Evolutionary conservation across 202 grass and related monocot species (phyloP), one percentile per base, ranked within the genome.

Genomic region (Carex arenaria): DNA sequence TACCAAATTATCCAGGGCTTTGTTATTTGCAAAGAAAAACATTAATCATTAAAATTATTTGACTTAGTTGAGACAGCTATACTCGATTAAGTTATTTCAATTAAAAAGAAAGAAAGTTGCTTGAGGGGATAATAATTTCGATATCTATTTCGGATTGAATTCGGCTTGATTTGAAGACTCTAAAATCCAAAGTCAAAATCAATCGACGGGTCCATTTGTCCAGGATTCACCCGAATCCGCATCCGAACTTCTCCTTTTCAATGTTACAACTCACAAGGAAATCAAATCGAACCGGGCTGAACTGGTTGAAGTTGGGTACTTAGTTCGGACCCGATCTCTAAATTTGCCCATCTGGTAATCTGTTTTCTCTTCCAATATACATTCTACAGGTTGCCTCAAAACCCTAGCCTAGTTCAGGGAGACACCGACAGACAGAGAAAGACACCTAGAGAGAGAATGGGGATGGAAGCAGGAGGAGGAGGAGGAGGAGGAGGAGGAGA

Each of bases 401-500:
- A 82, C 80, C 80, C 45, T 49, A 49, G 45, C 10, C 80, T 82
- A 69, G 49, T 10, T 19, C 22, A 28, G 23, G 32, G 59, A 34
- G 0, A 63, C 42, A 45, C 38, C 38, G 5, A 45, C 42, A 45
- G 1, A 45, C 42, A 7, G 45, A 22, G 47, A 6, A 28, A 69
- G 7, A 42, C 34, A 36, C 38, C 38, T 22, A 7, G 1, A 70
- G 5, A 10, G 49, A 26, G 28, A 9, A 4, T n/a, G 1, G 7
- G 10, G 26, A 19, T 51, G 15, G 12, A 22, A 52, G 32, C 10
- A 54, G 14, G 34, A 67, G 49, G 81, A 30, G 3, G 82, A 64
- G 7, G 77, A 26, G n/a, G 89, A 89, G 38, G 87, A 72, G 2
- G 85, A n/a, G 3, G 82, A 64, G 7, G 77, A 26, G 89, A 89